These are phyloP conservation scores for Aspergillus bridgeri DNA, from an alignment of 495 filamentous ascomycete species.

Conservation along the genomic window DNA sequence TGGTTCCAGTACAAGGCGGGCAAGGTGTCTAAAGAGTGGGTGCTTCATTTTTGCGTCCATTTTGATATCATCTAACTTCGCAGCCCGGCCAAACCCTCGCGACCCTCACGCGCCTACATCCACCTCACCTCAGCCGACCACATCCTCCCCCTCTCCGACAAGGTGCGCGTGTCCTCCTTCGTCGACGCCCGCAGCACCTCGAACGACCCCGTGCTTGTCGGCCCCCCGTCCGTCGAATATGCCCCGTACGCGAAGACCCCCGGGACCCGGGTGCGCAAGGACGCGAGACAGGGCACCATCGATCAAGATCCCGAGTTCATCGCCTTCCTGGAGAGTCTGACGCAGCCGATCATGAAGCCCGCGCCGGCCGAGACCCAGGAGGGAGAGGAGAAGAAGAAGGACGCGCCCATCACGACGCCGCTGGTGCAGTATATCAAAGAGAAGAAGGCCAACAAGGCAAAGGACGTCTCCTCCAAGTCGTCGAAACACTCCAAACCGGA, in stretches of 20 bases:
- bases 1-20: constrained; percentile 76
- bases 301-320: constrained; percentile 96
- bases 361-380: constrained; percentile 50
- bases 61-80: background rate
- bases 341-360: constrained; percentile 65
- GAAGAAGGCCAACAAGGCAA: constrained; percentile 84
- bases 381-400: constrained; percentile 56
- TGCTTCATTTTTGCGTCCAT: constrained; percentile 1
- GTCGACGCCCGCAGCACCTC: constrained; percentile 69
- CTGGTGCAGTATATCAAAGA: constrained; percentile 86
- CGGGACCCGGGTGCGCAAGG: constrained; percentile 62
- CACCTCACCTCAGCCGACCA: constrained; percentile 62
- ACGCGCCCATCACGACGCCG: constrained; percentile 75
- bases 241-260: constrained; percentile 79
- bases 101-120: constrained; percentile 73
- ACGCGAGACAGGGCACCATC: constrained; percentile 88
- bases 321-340: constrained; percentile 81
- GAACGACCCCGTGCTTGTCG: constrained; percentile 64
- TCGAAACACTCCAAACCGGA: constrained; percentile 56
- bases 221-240: constrained; percentile 74
- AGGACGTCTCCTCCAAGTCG: constrained; percentile 56
- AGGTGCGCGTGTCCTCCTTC: constrained; percentile 61
- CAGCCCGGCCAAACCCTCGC: constrained; percentile 74
- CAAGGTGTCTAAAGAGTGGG: constrained; percentile 85
- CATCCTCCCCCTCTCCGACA: constrained; percentile 58